A percentile compares a stretch with the other conserved stretches of the same genome.
phyloP scores from a whole-genome alignment of 441 rosid species.

The Populus tomentosa region DNA sequence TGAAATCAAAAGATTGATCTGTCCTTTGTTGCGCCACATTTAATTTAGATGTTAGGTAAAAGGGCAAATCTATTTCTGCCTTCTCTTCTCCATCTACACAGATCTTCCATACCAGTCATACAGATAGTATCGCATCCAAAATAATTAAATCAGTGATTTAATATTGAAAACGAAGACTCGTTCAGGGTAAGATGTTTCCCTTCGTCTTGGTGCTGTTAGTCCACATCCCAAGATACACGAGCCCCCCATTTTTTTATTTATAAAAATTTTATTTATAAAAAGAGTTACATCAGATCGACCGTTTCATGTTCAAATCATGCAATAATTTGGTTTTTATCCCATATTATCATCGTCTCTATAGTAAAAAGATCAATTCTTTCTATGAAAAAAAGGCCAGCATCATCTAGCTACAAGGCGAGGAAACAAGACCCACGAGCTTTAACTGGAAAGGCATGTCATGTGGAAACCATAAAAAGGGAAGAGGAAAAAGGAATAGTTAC shows the following conservation, averaged over 20 bases:
- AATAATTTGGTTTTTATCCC: too few relatives aligned
- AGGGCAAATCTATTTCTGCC: slow-evolving; percentile 9
- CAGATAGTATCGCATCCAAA: not conserved
- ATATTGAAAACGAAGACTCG: not conserved
- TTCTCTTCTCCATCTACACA: not conserved
- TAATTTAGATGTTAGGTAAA: slow-evolving; percentile 27
- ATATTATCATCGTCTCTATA: too few relatives aligned
- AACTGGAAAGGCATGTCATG: not conserved
- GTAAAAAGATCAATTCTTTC: too few relatives aligned
- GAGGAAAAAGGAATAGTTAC: not conserved
- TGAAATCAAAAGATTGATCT: slow-evolving; percentile 12
- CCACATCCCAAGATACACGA: not conserved
- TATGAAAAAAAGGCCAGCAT: not conserved
- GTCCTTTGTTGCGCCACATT: slow-evolving; percentile 6
- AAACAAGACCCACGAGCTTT: not conserved
- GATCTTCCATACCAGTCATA: not conserved
- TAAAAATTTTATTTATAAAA: too few relatives aligned
- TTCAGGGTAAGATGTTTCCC: not conserved
- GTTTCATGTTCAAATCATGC: too few relatives aligned
- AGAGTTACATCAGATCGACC: not conserved
- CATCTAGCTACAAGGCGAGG: not conserved
- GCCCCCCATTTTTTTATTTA: not conserved
- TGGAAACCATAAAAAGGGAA: not conserved
- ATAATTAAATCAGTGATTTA: not conserved
- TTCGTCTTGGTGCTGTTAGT: not conserved